A percentile compares a stretch with the other conserved stretches of the same genome.
These are phyloP conservation scores for Emericellopsis atlantica DNA, from an alignment of 2,329 filamentous ascomycete genomes.

Conservation along the genomic window DNA sequence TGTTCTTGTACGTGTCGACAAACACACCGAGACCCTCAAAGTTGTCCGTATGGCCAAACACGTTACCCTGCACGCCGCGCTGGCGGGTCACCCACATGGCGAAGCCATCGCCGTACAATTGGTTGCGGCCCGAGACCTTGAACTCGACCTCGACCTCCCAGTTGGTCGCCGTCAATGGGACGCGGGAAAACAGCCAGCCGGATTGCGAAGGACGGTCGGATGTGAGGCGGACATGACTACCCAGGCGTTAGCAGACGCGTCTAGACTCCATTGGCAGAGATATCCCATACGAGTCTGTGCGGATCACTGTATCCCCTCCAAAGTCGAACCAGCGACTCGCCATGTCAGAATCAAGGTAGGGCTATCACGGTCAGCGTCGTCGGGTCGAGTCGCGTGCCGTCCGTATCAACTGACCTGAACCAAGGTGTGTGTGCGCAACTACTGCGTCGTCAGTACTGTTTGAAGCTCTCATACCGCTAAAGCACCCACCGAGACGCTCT, in stretches of 20 bases:
- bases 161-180: conserved; percentile 92
- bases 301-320: conserved; percentile 84
- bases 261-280: not conserved
- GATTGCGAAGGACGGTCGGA: conserved; percentile 81
- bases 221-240: conserved; percentile 81
- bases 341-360: conserved; percentile 96
- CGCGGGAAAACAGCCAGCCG: conserved; percentile 88
- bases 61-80: conserved; percentile 64
- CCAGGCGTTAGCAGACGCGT: not conserved
- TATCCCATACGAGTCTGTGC: conserved; percentile 49
- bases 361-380: conserved; percentile 36
- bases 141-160: conserved; percentile 98
- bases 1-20: conserved; percentile 99
- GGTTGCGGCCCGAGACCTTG: conserved; percentile 78
- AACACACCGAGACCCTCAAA: conserved; percentile 95
- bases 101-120: conserved; percentile 90
- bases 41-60: conserved; percentile 78
- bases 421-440: conserved; percentile 83
- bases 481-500: conserved; percentile 32
- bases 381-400: conserved; percentile 7
- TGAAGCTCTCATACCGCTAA: conserved; percentile 5
- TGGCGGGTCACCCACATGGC: conserved; percentile 97
- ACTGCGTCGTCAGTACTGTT: conserved; percentile 9
- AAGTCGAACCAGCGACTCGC: conserved; percentile 99
- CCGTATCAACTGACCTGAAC: conserved; percentile 48